Conservation (phyloP, 768 basidiomycete species). For the Boletus insuetus region DNA sequence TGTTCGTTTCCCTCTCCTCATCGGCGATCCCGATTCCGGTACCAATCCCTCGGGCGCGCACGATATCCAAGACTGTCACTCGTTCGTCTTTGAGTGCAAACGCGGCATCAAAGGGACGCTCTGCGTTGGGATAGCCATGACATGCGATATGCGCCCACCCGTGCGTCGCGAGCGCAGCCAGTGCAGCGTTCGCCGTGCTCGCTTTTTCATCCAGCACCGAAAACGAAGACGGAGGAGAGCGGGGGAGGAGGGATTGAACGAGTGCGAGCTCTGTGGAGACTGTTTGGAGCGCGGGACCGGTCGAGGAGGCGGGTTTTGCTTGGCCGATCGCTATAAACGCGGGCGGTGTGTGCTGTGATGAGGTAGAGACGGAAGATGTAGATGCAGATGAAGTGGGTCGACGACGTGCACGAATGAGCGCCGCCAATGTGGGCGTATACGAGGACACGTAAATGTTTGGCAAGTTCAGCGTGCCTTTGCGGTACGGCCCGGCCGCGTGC, state of each 20-base stretch:
- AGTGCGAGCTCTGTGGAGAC: constrained; percentile 22
- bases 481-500: constrained; percentile 33
- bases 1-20: neutral
- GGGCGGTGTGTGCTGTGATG: neutral
- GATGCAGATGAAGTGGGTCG: neutral
- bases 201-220: constrained; percentile 9
- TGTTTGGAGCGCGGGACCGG: constrained; percentile 7
- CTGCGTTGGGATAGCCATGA: constrained; percentile 23
- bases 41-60: constrained; percentile 1
- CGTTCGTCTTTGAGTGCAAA: constrained; percentile 24
- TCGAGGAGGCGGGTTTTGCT: constrained; percentile 4
- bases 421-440: constrained; percentile 32
- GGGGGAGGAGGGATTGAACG: constrained; percentile 16
- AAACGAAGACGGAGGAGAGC: constrained; percentile 3
- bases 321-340: constrained; percentile 22
- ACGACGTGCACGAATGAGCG: constrained; percentile 26
- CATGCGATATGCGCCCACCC: constrained; percentile 34
- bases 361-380: too few relatives aligned
- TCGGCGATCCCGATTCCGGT: too few relatives aligned
- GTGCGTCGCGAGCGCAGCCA: constrained; percentile 16
- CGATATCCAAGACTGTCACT: constrained; percentile 23
- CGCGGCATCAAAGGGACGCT: constrained; percentile 26
- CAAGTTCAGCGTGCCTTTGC: constrained; percentile 9
- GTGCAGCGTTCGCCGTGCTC: constrained; percentile 13
- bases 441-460: constrained; percentile 29